Evolutionary conservation across 2,329 filamentous ascomycete genomes (phyloP).

Genomic region (Alternaria longipes): DNA sequence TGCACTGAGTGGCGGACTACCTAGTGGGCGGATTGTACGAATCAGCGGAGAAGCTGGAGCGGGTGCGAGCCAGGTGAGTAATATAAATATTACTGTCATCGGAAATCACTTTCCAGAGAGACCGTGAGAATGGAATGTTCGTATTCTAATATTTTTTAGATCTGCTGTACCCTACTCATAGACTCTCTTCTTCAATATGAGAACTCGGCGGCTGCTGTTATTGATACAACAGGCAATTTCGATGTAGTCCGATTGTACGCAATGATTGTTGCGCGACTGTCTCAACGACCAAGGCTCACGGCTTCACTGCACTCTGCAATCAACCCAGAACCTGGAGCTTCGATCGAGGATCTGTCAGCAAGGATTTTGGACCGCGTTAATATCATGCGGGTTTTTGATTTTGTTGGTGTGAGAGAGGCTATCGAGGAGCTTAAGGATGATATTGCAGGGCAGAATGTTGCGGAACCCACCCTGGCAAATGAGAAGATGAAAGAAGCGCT

Average conservation of each 20-base stretch:
- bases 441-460: conserved; percentile 30
- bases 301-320: background rate
- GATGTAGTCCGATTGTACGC: conserved; percentile 55
- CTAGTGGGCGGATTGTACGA: conserved; percentile 46
- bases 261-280: conserved; percentile 35
- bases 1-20: conserved; percentile 50
- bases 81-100: background rate
- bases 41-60: conserved; percentile 46
- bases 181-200: conserved; percentile 49
- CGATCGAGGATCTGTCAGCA: conserved; percentile 43
- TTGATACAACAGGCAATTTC: conserved; percentile 59
- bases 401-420: conserved; percentile 58
- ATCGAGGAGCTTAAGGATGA: conserved; percentile 55
- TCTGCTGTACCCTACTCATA: conserved; percentile 47
- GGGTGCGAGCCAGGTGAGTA: conserved; percentile 35
- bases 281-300: conserved; percentile 9
- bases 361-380: conserved; percentile 55
- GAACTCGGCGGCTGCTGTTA: conserved; percentile 50
- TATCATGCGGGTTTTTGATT: conserved; percentile 62
- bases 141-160: background rate
- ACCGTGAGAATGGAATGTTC: fast-evolving
- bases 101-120: background rate
- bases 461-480: conserved; percentile 21
- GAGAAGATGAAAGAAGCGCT: conserved; percentile 12
- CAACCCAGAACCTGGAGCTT: background rate